phyloP scores from a whole-genome alignment of 495 filamentous ascomycete species.

The Tuber indicum region DNA sequence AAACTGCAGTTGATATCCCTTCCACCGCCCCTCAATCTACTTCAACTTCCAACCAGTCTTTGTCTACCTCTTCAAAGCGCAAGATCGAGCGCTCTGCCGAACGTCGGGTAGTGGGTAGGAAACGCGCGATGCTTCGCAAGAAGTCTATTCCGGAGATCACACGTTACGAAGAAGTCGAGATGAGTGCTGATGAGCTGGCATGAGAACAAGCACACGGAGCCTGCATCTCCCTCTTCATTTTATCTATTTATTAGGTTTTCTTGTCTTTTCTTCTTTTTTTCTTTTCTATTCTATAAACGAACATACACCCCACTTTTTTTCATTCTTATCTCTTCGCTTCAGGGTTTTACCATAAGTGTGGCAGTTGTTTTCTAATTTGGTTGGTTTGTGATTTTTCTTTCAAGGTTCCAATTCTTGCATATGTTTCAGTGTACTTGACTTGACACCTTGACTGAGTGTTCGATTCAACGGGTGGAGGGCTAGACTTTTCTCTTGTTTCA shows the following conservation, averaged over 20 bases:
- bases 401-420: not conserved
- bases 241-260: not conserved
- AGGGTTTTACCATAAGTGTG: not conserved
- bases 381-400: not conserved
- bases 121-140: not conserved
- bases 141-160: not conserved
- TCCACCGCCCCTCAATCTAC: not conserved
- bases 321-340: not conserved
- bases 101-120: not conserved
- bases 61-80: not conserved
- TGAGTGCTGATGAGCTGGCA: not conserved
- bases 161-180: not conserved
- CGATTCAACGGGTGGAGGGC: not conserved
- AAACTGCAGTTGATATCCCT: not conserved
- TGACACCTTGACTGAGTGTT: not conserved
- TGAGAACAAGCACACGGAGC: not conserved
- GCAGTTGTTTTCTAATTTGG: not conserved
- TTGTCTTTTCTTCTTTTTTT: not conserved
- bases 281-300: not conserved
- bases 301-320: not conserved
- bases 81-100: not conserved
- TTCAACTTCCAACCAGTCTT: not conserved
- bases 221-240: not conserved
- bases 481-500: not conserved
- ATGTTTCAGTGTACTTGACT: not conserved